Conservation (phyloP, 2,329 filamentous ascomycete species). For the Lecanosticta acicola region DNA sequence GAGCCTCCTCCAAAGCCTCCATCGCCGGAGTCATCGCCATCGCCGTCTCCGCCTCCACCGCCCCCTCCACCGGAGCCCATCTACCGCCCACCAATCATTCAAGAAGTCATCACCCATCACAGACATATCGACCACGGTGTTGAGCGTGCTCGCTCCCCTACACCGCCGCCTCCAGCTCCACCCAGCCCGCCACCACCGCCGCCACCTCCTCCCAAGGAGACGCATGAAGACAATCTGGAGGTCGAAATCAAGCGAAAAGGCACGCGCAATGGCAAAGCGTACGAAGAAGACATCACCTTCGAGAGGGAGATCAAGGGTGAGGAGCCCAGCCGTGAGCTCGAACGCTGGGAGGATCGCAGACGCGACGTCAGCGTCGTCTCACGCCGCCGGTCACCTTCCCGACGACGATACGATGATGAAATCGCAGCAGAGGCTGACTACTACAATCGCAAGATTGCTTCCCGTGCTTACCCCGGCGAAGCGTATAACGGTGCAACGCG, state of each 20-base stretch:
- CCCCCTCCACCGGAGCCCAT: slow-evolving; percentile 57
- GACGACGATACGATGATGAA: slow-evolving; percentile 49
- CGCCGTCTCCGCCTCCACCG: slow-evolving; percentile 41
- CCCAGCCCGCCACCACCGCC: slow-evolving; percentile 47
- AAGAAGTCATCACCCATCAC: slow-evolving; percentile 86
- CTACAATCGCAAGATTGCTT: slow-evolving; percentile 62
- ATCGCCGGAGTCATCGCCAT: slow-evolving; percentile 49
- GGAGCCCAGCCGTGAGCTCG: slow-evolving; percentile 24
- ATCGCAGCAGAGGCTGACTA: slow-evolving; percentile 53
- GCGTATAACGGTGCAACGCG: slow-evolving; percentile 67
- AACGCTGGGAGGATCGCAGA: slow-evolving; percentile 28
- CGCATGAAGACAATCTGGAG: slow-evolving; percentile 47
- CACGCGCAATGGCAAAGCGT: slow-evolving; percentile 43
- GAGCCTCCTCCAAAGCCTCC: slow-evolving; percentile 28
- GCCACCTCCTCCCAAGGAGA: slow-evolving; percentile 12
- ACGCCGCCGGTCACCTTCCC: slow-evolving; percentile 37
- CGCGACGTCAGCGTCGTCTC: slow-evolving; percentile 25
- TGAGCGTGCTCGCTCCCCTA: slow-evolving; percentile 43
- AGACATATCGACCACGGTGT: slow-evolving; percentile 74
- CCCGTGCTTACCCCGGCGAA: slow-evolving; percentile 66
- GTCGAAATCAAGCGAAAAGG: slow-evolving; percentile 50
- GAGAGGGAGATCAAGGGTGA: slow-evolving; percentile 48
- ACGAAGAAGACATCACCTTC: slow-evolving; percentile 64
- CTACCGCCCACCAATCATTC: slow-evolving; percentile 71
- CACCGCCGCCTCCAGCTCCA: slow-evolving; percentile 36